Percentiles rank a stretch among this genome's conserved stretches.
phyloP scores from a whole-genome alignment of 208 protist genomes.

The Trypanosoma avium region DNA sequence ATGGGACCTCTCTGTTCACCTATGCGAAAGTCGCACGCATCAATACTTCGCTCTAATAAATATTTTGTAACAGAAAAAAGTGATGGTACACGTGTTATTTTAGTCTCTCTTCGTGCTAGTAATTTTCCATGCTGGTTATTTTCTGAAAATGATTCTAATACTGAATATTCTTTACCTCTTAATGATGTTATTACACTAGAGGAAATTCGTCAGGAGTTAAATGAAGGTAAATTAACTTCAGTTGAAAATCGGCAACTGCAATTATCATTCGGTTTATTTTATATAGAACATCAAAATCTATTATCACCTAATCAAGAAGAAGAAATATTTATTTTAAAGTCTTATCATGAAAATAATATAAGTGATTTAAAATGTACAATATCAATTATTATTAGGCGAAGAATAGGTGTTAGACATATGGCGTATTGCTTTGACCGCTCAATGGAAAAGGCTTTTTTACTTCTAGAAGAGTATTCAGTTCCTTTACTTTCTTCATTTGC shows the following conservation, averaged over 20 bases:
- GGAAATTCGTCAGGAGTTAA: conserved; percentile 6
- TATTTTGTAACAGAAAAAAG: conserved; percentile 84
- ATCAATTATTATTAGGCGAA: conserved; percentile 8
- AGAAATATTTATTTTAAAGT: conserved; percentile 13
- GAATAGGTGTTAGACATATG: conserved; percentile 23
- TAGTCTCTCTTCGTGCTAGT: conserved; percentile 30
- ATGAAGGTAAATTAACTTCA: not conserved
- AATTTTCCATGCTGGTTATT: conserved; percentile 49
- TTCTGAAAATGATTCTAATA: not conserved
- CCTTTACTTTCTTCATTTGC: conserved; percentile 32
- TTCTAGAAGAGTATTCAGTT: conserved; percentile 33
- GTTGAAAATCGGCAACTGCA: not conserved
- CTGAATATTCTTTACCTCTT: not conserved
- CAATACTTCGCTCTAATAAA: conserved; percentile 13
- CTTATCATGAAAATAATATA: not conserved
- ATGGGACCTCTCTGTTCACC: conserved; percentile 77
- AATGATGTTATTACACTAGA: conserved; percentile 25
- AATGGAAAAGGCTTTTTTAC: conserved; percentile 51
- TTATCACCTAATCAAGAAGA: not conserved
- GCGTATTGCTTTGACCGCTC: conserved; percentile 55
- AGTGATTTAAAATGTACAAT: not conserved
- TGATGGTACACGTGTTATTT: conserved; percentile 69
- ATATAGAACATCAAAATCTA: not conserved
- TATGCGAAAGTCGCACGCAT: conserved; percentile 49
- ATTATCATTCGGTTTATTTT: conserved; percentile 11